Base-by-base conservation (phyloP, 2,329 filamentous ascomycete species). In the Colletotrichum higginsianum region DNA sequence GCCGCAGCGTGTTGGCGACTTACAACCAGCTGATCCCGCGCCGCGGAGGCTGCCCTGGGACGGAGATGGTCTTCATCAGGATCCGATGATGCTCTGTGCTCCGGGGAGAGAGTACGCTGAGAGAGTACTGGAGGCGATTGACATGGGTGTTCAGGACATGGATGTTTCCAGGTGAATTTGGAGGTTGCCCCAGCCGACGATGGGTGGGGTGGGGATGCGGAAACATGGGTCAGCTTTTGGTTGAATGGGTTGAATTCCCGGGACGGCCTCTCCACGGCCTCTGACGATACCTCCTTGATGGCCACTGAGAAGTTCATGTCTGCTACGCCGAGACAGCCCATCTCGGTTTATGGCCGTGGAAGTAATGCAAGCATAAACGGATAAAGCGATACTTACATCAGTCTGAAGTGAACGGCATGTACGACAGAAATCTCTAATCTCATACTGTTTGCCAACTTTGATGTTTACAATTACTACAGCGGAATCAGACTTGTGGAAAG, bases 181-280 rank as follows among this genome's bases (percentile, higher is more conserved):
- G 50, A 5, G 26, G 15, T 16, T 26, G 46, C 18, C 18, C 11
- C 26, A n/a, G 15, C 8, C 2, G 56, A 46, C 5, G 56, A 23
- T 9, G 62, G 44, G 26, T 6, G 4, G 26, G 26, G 5, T 30
- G n/a, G 16, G 42, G 30, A 35, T 35, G 30, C 11, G 35, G 47
- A 30, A 38, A 49, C 30, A 15, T 38, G 26, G 42, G 49, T 23
- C 30, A 50, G 64, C 52, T 30, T 67, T 62, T 42, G 58, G 46
- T 40, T 58, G 55, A 69, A 72, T 72, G 68, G 58, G 46, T 40
- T 58, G 55, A 64, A 69, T 69, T 64, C 69, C 65, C 69, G 55
- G 47, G 49, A n/a, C 23, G 55, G 55, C 11, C 35, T 42, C 11
- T 57, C 11, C 9, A 42, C n/a, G 38, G 30, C 55, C 35, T 42